Conservation (phyloP, 148 eudicot species). For the Rhododendron ferrugineum region DNA sequence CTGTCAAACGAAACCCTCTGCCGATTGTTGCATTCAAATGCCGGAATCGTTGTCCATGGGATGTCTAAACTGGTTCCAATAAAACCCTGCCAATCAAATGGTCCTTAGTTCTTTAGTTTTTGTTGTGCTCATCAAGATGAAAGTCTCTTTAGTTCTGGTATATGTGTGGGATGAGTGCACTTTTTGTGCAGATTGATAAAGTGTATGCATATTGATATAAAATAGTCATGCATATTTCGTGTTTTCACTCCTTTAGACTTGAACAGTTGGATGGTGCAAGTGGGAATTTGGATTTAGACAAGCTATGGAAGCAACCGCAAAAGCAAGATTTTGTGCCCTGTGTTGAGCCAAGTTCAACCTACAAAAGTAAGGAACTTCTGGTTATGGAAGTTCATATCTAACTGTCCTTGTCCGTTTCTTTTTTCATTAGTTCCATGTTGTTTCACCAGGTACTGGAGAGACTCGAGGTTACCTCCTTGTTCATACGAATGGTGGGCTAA, state of each 20-base stretch:
- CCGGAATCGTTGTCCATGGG: background rate
- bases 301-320: conserved; percentile 83
- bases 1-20: background rate
- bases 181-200: background rate
- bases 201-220: conserved; percentile 12
- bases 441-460: conserved; percentile 53
- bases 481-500: conserved; percentile 93
- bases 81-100: background rate
- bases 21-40: background rate
- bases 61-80: background rate
- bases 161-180: background rate
- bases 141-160: background rate
- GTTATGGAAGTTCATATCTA: background rate
- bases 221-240: conserved; percentile 38
- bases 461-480: conserved; percentile 79
- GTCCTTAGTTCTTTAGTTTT: background rate
- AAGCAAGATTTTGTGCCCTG: conserved; percentile 75
- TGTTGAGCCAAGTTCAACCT: conserved; percentile 49
- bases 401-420: background rate
- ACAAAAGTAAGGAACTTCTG: conserved; percentile 38
- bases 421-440: conserved; percentile 2
- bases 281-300: conserved; percentile 33
- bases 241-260: conserved; percentile 75
- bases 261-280: conserved; percentile 69
- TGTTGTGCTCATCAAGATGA: background rate